Evolutionary conservation across 1,284 basidiomycete species (phyloP), one percentile per base, ranked within the genome.

Genomic region (Pseudozyma flocculosa): DNA sequence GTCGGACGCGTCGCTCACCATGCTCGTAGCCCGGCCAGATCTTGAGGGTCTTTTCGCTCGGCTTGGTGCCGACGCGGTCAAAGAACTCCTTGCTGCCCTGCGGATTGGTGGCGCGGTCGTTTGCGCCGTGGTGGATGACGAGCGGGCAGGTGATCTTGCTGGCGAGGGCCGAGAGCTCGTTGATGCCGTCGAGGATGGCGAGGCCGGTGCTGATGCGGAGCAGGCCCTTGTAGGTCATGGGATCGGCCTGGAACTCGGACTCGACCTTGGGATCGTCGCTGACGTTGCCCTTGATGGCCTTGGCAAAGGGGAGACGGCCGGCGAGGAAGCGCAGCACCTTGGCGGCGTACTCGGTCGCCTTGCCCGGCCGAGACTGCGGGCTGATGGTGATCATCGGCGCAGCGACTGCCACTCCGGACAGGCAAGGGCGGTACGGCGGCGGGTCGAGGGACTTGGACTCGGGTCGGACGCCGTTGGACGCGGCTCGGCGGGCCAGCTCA

Each of bases 1-100:
- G n/a, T n/a, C n/a, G n/a, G n/a, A n/a, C n/a, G n/a, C n/a, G n/a
- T n/a, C 22, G 63, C 62, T 10, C 48, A 67, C 66, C 69, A 68
- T 83, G 82, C 64, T 83, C 82, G 48, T 82, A 82, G 0, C 81
- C 82, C 9, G 79, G 77, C 70, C 81, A 83, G 21, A 83, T 78
- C 61, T 79, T 71, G 43, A 81, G 62, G 55, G 75, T 70, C 67
- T 82, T 82, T 53, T 82, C 78, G 40, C 70, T 56, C 39, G 73
- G 61, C 3, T 74, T 70, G 5, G 56, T 68, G 4, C 50, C 48
- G n/a, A 81, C 64, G 21, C 78, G 68, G 7, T 79, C 72, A 50
- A 79, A 81, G 50, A 82, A 79, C 19, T 66, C 60, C 30, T 78
- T 65, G 3, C 80, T 81, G 10, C 78, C 80, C 4, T 73, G 60